Base-by-base conservation (phyloP, 257 asterid species). In the Ophiorrhiza pumila region DNA sequence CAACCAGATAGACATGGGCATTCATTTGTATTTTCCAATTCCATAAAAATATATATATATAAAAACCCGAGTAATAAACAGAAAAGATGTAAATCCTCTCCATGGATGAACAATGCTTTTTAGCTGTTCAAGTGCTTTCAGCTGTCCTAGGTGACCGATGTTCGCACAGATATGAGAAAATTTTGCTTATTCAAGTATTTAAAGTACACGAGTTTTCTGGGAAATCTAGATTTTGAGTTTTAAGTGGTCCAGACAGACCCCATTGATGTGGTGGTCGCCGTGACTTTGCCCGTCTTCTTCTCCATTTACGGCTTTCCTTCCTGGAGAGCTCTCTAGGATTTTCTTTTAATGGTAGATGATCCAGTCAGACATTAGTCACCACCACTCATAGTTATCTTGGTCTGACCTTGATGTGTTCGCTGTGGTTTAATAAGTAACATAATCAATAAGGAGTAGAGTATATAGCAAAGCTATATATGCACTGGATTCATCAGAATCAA, bases 251-350 rank as follows among this genome's bases (percentile, higher is more conserved):
- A 29, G 13, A 27, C 68, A 37, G 12, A 34, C 42, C 37, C 46
- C 46, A 61, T 32, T 61, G 50, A 45, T 29, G 72, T n/a, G 62
- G 47, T n/a, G n/a, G n/a, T n/a, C n/a, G n/a, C n/a, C n/a, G n/a
- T n/a, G n/a, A n/a, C n/a, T n/a, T n/a, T n/a, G n/a, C n/a, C n/a
- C n/a, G n/a, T n/a, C n/a, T n/a, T n/a, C n/a, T n/a, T n/a, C n/a
- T n/a, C n/a, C n/a, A n/a, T n/a, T n/a, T n/a, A n/a, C n/a, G n/a
- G n/a, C n/a, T n/a, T n/a, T n/a, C n/a, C n/a, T n/a, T n/a, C n/a
- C n/a, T n/a, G n/a, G n/a, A n/a, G n/a, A n/a, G n/a, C n/a, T n/a
- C n/a, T n/a, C n/a, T n/a, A n/a, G n/a, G n/a, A n/a, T n/a, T n/a
- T n/a, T 29, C n/a, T 42, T 71, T 5, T 10, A 14, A 71, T 34